phyloP scores from a whole-genome alignment of 1,284 basidiomycete genomes.

The Pseudozyma pruni region DNA sequence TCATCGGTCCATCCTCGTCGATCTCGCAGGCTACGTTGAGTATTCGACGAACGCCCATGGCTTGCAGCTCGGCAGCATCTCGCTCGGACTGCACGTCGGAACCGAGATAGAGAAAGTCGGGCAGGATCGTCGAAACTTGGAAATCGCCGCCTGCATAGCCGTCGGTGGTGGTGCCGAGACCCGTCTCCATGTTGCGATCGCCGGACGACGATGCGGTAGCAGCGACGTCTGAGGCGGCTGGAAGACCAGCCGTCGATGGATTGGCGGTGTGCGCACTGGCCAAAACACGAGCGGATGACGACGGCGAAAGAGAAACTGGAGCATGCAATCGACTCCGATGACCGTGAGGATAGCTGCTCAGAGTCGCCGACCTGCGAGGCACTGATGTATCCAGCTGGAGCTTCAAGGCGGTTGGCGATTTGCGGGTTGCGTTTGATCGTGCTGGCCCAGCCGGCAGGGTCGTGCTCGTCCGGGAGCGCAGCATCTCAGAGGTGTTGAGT shows the following conservation, averaged over 20 bases:
- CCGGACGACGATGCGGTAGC: not conserved
- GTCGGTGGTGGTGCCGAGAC: slow-evolving; percentile 6
- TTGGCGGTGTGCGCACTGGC: too few relatives aligned
- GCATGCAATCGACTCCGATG: slow-evolving; percentile 6
- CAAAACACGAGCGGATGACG: not conserved
- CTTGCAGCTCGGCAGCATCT: slow-evolving; percentile 79
- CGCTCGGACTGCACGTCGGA: slow-evolving; percentile 81
- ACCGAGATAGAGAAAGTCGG: slow-evolving; percentile 88
- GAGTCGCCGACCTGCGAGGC: slow-evolving; percentile 31
- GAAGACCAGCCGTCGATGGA: too few relatives aligned
- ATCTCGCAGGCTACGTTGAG: slow-evolving; percentile 87
- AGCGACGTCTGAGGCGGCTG: not conserved
- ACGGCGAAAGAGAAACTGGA: slow-evolving; percentile 4
- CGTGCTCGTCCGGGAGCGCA: slow-evolving; percentile 24
- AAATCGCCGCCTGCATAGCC: slow-evolving; percentile 27
- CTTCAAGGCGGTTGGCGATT: slow-evolving; percentile 27
- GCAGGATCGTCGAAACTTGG: slow-evolving; percentile 74
- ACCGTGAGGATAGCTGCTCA: slow-evolving; percentile 31
- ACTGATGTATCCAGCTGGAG: slow-evolving; percentile 39
- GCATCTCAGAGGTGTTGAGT: slow-evolving; percentile 53
- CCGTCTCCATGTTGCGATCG: not conserved
- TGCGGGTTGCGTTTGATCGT: slow-evolving; percentile 8
- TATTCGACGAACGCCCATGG: slow-evolving; percentile 84
- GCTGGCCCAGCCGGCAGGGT: slow-evolving; percentile 5
- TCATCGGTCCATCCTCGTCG: slow-evolving; percentile 46